phyloP scores from a whole-genome alignment of 805 yeast genomes.

The Candida golubevii region DNA sequence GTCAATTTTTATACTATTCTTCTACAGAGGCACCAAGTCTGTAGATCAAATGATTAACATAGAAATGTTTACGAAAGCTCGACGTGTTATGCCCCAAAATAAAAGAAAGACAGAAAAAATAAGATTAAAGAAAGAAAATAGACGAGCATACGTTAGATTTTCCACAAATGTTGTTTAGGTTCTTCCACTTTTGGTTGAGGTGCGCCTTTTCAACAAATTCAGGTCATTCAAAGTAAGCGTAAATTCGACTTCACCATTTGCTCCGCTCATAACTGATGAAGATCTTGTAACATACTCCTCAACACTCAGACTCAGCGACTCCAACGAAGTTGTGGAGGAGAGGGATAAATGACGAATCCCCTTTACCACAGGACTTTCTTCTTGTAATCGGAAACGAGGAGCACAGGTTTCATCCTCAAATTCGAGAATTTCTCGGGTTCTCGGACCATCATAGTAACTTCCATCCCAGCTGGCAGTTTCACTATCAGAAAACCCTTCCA shows the following conservation, averaged over 20 bases:
- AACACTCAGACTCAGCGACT: conserved; percentile 17
- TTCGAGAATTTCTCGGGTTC: conserved; percentile 9
- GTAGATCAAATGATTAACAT: no score
- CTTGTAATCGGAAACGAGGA: conserved; percentile 2
- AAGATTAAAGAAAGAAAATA: neutral
- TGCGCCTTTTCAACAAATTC: conserved; percentile 55
- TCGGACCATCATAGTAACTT: conserved; percentile 16
- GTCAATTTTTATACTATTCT: no score
- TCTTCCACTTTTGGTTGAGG: conserved; percentile 15
- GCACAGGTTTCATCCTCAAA: conserved; percentile 3
- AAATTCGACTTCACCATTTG: conserved; percentile 42
- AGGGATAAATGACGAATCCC: conserved; percentile 21
- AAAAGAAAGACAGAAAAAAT: no score
- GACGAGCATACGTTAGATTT: neutral
- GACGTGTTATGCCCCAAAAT: no score
- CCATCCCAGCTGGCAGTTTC: conserved; percentile 15
- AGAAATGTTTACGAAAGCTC: no score
- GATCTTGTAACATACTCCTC: conserved; percentile 35
- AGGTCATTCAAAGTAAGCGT: conserved; percentile 63
- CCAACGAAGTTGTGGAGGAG: conserved; percentile 19
- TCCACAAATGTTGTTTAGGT: neutral
- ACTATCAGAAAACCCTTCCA: conserved; percentile 4
- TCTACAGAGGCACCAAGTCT: no score
- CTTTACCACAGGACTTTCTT: neutral
- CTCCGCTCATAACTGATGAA: conserved; percentile 36